These are phyloP conservation scores for Sonneratia alba DNA, from an alignment of 345 rosid genomes.

Conservation along the genomic window DNA sequence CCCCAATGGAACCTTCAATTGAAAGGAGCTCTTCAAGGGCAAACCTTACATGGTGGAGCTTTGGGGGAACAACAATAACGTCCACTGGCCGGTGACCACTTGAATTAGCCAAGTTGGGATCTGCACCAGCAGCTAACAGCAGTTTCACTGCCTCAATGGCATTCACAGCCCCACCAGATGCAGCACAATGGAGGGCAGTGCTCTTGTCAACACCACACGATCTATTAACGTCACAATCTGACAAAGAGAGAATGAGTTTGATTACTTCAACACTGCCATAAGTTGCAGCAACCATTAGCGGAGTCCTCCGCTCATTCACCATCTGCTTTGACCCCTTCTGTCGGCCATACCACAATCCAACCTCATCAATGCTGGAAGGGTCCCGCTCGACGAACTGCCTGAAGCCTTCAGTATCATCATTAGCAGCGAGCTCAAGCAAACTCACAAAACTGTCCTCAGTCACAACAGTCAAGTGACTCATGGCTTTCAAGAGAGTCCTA, in stretches of 20 bases:
- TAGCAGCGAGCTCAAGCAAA: slow-evolving; percentile 91
- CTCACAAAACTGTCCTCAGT: slow-evolving; percentile 81
- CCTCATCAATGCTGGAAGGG: slow-evolving; percentile 56
- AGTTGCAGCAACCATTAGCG: slow-evolving; percentile 90
- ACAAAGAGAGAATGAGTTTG: slow-evolving; percentile 54
- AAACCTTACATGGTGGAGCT: slow-evolving; percentile 40
- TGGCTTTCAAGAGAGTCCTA: slow-evolving; percentile 22
- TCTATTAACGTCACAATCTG: slow-evolving; percentile 66
- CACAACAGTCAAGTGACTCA: slow-evolving; percentile 71
- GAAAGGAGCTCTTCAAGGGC: slow-evolving; percentile 64
- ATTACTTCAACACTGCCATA: slow-evolving; percentile 77
- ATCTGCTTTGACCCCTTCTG: slow-evolving; percentile 73
- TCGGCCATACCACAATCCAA: slow-evolving; percentile 87
- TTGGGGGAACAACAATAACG: slow-evolving; percentile 73
- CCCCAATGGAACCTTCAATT: slow-evolving; percentile 39
- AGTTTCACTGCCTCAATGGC: slow-evolving; percentile 67
- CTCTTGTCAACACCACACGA: slow-evolving; percentile 55
- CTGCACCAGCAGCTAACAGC: slow-evolving; percentile 79
- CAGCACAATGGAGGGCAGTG: slow-evolving; percentile 95
- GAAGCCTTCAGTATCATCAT: slow-evolving; percentile 62
- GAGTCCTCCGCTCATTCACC: slow-evolving; percentile 74
- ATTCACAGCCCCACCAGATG: slow-evolving; percentile 76
- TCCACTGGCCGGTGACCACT: slow-evolving; percentile 65
- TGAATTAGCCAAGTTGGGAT: slow-evolving; percentile 48
- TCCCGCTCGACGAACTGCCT: slow-evolving; percentile 46